Evolutionary conservation across 352 stramenopile species (phyloP), one percentile per base, ranked within the genome.

Genomic region (Phytophthora europaea): DNA sequence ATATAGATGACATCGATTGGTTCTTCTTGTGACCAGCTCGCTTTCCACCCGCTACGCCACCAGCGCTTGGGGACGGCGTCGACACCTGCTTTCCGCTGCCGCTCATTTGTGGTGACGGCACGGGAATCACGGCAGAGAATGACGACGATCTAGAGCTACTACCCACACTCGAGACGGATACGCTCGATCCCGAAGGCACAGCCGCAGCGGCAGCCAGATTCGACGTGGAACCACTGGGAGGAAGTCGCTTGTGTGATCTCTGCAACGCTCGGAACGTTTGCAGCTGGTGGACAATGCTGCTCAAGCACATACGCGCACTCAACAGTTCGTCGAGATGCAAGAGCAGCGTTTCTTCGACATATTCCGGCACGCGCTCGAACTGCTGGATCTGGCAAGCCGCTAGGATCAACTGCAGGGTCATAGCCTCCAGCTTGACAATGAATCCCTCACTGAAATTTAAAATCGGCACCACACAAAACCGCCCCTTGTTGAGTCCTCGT

Each of bases 1-100:
- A 97, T 61, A 97, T 94, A 1, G 88, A 94, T 43, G 90, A 97
- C 86, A 97, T 94, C 4, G 88, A 95, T 63, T 95, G 87, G 65
- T 97, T 95, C 66, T 97, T 97, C 76, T 95, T 94, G 79, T 97
- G 90, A 16, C 75, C 84, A 54, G 87, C 87, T 70, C 85, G 83
- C 47, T 94, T 95, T 9, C 79, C 77, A 9, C 70, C 65, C 1
- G 77, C 73, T 63, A 79, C 68, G 5, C 68, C 73, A 23, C 58
- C 33, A 64, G 45, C 51, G 57, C 51, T 77, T 6, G 71, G 61
- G 16, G 78, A 83, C n/a, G 78, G 66, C 6, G 79, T 80, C 0
- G 78, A 71, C 20, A 78, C 59, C 36, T 84, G 73, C 34, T 72
- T 78, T 4, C 76, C 78, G 23, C 70, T 83, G 34, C 74, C 56